Percentiles rank a stretch among this genome's conserved stretches.
These are phyloP conservation scores for Trichoderma erinaceum DNA, from an alignment of 495 filamentous ascomycete genomes.

Conservation along the genomic window DNA sequence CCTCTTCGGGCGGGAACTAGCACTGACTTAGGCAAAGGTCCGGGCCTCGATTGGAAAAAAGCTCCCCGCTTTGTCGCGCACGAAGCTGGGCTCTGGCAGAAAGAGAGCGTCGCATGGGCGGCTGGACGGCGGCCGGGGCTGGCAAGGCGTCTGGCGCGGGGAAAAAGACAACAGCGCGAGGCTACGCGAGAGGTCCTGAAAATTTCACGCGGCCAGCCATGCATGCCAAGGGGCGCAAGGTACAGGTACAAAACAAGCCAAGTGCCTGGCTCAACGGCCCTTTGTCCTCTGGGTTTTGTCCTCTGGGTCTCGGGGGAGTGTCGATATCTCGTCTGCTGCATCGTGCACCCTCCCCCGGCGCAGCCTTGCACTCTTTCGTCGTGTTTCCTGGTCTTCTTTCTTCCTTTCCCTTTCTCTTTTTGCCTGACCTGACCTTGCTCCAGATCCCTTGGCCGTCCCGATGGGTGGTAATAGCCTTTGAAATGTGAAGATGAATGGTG, in stretches of 20 bases:
- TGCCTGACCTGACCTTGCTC: background rate
- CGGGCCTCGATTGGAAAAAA: conserved; percentile 2
- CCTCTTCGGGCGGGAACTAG: conserved; percentile 11
- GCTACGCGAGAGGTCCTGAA: conserved; percentile 13
- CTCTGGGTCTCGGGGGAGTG: background rate
- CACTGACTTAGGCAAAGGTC: conserved; percentile 9
- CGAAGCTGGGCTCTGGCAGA: background rate
- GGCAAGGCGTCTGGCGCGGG: conserved; percentile 10
- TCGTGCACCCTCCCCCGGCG: background rate
- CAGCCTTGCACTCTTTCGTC: conserved; percentile 3
- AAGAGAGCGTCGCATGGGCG: background rate
- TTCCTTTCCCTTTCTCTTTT: background rate
- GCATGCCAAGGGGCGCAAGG: background rate
- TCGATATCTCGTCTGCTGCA: background rate
- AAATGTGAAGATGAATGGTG: background rate
- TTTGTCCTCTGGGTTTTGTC: background rate
- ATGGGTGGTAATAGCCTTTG: background rate
- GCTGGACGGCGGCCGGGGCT: background rate
- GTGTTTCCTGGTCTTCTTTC: background rate
- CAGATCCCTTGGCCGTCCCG: background rate
- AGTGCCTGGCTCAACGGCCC: background rate
- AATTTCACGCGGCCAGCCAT: background rate
- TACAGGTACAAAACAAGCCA: background rate
- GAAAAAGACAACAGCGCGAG: conserved; percentile 1
- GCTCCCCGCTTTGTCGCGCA: conserved; percentile 13